phyloP scores from a whole-genome alignment of 176 grass and related monocot species.

The Oropetium thomaeum region DNA sequence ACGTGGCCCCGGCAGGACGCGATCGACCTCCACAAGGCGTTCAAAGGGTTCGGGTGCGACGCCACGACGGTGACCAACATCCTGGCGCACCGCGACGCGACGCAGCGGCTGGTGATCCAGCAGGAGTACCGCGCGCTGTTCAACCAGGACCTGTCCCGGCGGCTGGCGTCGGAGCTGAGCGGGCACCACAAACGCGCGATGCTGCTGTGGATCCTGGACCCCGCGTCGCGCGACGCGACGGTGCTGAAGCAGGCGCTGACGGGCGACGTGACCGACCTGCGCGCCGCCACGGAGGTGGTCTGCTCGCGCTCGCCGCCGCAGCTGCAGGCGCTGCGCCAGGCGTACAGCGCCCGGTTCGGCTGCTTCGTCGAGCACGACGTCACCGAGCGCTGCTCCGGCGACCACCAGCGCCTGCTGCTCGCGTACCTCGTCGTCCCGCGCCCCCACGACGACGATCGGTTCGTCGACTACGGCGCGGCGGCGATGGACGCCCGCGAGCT shows the following conservation, averaged over 20 bases:
- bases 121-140: constrained; percentile 61
- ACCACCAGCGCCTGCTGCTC: constrained; percentile 80
- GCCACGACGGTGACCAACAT: constrained; percentile 62
- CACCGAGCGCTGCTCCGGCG: constrained; percentile 42
- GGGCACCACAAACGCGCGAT: constrained; percentile 64
- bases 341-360: constrained; percentile 56
- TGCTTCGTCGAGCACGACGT: constrained; percentile 64
- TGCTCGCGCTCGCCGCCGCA: constrained; percentile 72
- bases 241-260: constrained; percentile 57
- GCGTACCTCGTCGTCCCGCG: constrained; percentile 46
- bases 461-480: constrained; percentile 35
- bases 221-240: constrained; percentile 60
- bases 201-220: constrained; percentile 84
- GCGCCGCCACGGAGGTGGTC: constrained; percentile 66
- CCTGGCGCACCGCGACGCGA: constrained; percentile 67
- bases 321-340: constrained; percentile 50
- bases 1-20: constrained; percentile 73
- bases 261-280: constrained; percentile 48
- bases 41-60: constrained; percentile 89
- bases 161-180: constrained; percentile 62
- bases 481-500: constrained; percentile 58
- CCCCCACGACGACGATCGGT: constrained; percentile 38
- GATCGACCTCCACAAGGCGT: constrained; percentile 83
- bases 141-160: constrained; percentile 51
- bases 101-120: constrained; percentile 54